Evolutionary conservation across 371 early-diverging fungal genomes (phyloP).

Genomic region (Umbelopsis sp.): DNA sequence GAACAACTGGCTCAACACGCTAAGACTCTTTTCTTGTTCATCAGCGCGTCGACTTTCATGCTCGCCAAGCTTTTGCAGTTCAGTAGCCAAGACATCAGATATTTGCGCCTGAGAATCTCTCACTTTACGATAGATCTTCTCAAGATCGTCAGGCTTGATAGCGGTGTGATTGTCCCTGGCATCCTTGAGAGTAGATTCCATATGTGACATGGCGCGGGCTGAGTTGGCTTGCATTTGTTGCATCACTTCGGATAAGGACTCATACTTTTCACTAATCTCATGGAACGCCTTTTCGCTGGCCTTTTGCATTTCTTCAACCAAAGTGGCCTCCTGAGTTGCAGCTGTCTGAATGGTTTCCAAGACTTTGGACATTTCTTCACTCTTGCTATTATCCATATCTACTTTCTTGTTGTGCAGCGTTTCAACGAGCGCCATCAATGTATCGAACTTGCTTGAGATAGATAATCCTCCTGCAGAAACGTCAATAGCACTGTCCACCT

Average conservation of each 20-base stretch:
- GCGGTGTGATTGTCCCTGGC: conserved; percentile 1
- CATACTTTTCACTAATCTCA: not conserved
- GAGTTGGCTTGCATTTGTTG: not conserved
- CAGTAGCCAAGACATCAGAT: conserved; percentile 10
- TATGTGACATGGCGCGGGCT: not conserved
- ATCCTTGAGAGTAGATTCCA: not conserved
- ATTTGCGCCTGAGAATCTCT: conserved; percentile 11
- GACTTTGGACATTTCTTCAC: not conserved
- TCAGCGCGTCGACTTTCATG: conserved; percentile 30
- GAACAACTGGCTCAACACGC: conserved; percentile 40
- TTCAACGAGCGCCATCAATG: conserved; percentile 43
- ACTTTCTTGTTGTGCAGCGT: conserved; percentile 29
- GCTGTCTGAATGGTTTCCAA: conserved; percentile 2
- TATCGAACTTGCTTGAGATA: conserved; percentile 40
- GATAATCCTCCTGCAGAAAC: conserved; percentile 20
- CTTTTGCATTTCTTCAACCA: conserved; percentile 14
- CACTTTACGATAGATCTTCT: conserved; percentile 13
- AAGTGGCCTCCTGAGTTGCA: not conserved
- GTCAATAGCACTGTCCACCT: conserved; percentile 8
- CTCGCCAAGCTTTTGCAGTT: conserved; percentile 25
- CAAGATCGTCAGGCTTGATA: conserved; percentile 10
- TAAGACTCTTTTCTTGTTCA: conserved; percentile 42
- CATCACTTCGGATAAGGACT: not conserved
- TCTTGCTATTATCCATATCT: not conserved
- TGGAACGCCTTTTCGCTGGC: conserved; percentile 13